Base-by-base conservation (phyloP, 257 asterid genomes). In the Rhazya stricta region DNA sequence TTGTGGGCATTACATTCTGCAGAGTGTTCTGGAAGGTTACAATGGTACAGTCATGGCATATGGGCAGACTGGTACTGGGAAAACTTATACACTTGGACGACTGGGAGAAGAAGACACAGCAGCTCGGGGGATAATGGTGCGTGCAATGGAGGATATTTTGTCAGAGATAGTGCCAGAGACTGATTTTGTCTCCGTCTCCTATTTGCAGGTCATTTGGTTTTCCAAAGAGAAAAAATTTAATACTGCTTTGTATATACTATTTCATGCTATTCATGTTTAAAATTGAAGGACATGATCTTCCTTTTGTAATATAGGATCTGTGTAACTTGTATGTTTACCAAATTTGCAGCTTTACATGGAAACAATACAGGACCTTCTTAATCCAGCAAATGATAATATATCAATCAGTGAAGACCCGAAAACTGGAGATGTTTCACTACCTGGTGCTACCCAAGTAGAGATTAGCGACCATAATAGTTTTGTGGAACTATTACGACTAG, bases 11-110 rank as follows among this genome's bases (percentile, higher is more conserved):
- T 74, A 58, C 70, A 60, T 66, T 73, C 51, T 76, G 83, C 90
- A 93, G 98, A 89, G 97, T 87, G 98, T 93, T 76, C 82, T 93
- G 81, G 98, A 93, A 72, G 98, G 98, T 67, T 93, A 91, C 83
- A 93, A 93, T 66, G 98, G 98, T 73, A 93, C 98, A 8, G 84
- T 91, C 78, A 93, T 93, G 98, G 96, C 97, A 34, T 93, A 93
- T 69, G 98, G 98, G 72, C 98, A 93, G 83, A 93, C 98, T 25
- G 98, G 98, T 79, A 91, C 98, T 5, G 98, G 98, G 46, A 93
- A 93, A 83, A 93, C 98, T 67, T 93, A 86, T 78, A 91, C 96
- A n/a, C 87, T 93, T 66, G 98, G 96, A 69, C 86, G 86, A 72
- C 85, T 91, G 0, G 98, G 98, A 69, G 94, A 91, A 77, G 95